Conservation (phyloP, 768 basidiomycete genomes). For the Suillus americanus region DNA sequence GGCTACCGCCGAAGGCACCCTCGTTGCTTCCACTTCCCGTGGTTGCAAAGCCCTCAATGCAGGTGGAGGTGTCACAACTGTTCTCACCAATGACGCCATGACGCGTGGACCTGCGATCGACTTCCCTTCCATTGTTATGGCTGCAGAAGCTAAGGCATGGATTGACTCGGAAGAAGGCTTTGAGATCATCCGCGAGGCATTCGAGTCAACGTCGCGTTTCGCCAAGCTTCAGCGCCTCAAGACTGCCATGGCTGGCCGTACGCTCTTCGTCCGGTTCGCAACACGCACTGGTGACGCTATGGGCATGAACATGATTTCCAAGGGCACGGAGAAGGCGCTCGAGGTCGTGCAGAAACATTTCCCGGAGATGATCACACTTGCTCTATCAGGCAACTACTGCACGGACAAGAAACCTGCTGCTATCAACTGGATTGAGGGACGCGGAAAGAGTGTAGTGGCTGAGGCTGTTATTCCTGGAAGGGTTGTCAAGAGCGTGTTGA, state of each 20-base stretch:
- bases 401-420: constrained; percentile 99
- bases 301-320: constrained; percentile 99
- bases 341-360: constrained; percentile 75
- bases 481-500: constrained; percentile 85
- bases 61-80: constrained; percentile 93
- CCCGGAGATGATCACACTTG: constrained; percentile 89
- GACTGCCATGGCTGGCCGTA: constrained; percentile 89
- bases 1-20: constrained; percentile 99
- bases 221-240: constrained; percentile 84
- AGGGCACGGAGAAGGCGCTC: constrained; percentile 94
- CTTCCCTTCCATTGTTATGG: constrained; percentile 79
- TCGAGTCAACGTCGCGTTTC: constrained; percentile 94
- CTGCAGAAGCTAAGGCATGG: constrained; percentile 87
- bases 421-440: constrained; percentile 99
- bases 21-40: constrained; percentile 95
- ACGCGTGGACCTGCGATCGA: constrained; percentile 98
- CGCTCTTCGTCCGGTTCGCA: constrained; percentile 89
- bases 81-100: constrained; percentile 91
- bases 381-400: constrained; percentile 96
- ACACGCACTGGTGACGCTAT: constrained; percentile 97
- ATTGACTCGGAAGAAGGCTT: constrained; percentile 83
- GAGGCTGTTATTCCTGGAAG: constrained; percentile 92
- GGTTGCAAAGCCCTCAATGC: constrained; percentile 98
- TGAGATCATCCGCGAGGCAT: constrained; percentile 72
- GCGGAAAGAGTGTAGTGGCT: constrained; percentile 96